phyloP scores from a whole-genome alignment of 2,329 filamentous ascomycete genomes.

The Remersonia thermophila region DNA sequence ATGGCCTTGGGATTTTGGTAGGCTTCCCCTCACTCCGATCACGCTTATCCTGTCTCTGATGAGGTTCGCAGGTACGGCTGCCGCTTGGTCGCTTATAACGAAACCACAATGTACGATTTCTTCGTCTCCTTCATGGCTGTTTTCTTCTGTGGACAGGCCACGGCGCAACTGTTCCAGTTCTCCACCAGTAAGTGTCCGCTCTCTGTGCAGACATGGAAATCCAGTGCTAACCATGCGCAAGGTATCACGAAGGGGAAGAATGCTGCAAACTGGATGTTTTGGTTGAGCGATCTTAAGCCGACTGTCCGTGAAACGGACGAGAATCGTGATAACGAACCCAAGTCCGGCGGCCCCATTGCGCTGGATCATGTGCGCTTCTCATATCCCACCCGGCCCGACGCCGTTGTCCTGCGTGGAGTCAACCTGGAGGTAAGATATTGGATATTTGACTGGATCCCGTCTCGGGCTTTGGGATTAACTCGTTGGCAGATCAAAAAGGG shows the following conservation, averaged over 20 bases:
- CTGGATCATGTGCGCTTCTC: constrained; percentile 34
- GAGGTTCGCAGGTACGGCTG: constrained; percentile 22
- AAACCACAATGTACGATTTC: constrained; percentile 30
- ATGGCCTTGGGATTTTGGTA: constrained; percentile 31
- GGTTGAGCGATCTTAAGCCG: constrained; percentile 32
- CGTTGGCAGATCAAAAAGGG: constrained; percentile 26
- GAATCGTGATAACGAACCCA: constrained; percentile 27
- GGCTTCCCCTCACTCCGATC: background rate
- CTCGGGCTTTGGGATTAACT: constrained; percentile 10
- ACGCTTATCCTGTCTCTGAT: background rate
- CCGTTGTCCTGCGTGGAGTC: constrained; percentile 31
- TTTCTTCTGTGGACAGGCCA: constrained; percentile 32
- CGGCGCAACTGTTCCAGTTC: constrained; percentile 31
- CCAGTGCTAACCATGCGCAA: constrained; percentile 6
- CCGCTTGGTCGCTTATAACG: constrained; percentile 24
- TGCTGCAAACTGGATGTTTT: constrained; percentile 38
- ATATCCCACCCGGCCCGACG: constrained; percentile 40
- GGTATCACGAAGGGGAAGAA: constrained; percentile 38
- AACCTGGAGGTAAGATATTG: constrained; percentile 7
- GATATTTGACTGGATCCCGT: constrained; percentile 6
- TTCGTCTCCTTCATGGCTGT: constrained; percentile 41
- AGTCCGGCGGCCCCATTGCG: constrained; percentile 11
- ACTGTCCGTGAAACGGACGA: constrained; percentile 29
- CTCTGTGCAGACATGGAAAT: too few relatives aligned
- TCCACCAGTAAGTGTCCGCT: constrained; percentile 29